These are phyloP conservation scores for Lachancea cidri DNA, from an alignment of 805 yeast genomes.

Conservation along the genomic window DNA sequence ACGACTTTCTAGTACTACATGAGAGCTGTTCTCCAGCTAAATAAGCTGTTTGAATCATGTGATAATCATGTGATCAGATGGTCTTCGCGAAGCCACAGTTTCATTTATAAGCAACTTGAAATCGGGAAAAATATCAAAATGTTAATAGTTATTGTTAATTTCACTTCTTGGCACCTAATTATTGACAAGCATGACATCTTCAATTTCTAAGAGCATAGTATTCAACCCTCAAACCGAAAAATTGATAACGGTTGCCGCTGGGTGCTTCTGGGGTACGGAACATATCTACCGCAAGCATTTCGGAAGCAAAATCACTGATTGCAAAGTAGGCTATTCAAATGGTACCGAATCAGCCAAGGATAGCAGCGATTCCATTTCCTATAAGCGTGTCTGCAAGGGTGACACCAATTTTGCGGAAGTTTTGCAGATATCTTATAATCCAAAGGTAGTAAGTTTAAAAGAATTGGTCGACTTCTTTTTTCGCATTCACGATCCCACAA, in stretches of 20 bases:
- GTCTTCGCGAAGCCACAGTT: too few species aligned
- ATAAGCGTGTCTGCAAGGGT: conserved; percentile 71
- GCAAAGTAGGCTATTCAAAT: conserved; percentile 87
- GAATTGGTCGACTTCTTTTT: conserved; percentile 80
- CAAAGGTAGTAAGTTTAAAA: conserved; percentile 49
- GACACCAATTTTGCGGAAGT: conserved; percentile 77
- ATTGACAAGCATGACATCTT: conserved; percentile 14
- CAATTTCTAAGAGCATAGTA: conserved; percentile 37
- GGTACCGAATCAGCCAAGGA: conserved; percentile 52
- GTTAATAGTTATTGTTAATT: background rate
- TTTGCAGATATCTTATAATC: conserved; percentile 78
- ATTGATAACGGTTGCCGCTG: conserved; percentile 56
- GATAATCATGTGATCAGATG: too few species aligned
- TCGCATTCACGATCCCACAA: conserved; percentile 92
- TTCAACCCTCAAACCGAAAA: conserved; percentile 44
- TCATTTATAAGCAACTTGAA: too few species aligned
- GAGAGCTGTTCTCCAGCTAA: background rate
- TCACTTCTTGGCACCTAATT: background rate
- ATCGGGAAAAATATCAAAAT: background rate
- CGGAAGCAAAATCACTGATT: conserved; percentile 56
- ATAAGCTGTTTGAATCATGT: too few species aligned
- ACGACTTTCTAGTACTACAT: background rate
- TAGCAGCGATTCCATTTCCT: conserved; percentile 35
- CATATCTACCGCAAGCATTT: conserved; percentile 71
- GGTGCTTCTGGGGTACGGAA: conserved; percentile 90